phyloP scores from a whole-genome alignment of 306 rosid genomes.

The Vigna mungo region DNA sequence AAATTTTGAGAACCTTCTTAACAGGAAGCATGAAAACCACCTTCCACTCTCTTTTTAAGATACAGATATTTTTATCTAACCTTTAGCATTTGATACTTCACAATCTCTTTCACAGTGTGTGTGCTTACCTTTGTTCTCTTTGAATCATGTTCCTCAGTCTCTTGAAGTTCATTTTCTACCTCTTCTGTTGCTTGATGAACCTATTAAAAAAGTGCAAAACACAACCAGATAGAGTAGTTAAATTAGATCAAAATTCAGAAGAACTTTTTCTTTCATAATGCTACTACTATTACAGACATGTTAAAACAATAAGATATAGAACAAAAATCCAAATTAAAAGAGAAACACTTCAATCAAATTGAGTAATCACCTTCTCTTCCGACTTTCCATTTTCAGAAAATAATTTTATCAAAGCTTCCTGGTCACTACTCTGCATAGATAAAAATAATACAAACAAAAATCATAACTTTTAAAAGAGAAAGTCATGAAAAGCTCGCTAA shows the following conservation, averaged over 20 bases:
- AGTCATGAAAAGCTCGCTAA: background rate
- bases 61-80: background rate
- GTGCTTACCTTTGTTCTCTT: slow-evolving; percentile 29
- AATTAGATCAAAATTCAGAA: background rate
- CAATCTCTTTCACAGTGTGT: background rate
- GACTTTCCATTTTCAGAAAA: slow-evolving; percentile 50
- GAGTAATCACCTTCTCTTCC: slow-evolving; percentile 45
- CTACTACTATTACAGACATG: slow-evolving; percentile 10
- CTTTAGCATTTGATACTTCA: slow-evolving; percentile 22
- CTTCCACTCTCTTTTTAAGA: background rate
- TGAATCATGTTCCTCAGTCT: background rate
- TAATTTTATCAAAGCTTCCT: slow-evolving; percentile 69
- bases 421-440: slow-evolving; percentile 59
- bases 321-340: background rate
- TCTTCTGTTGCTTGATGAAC: slow-evolving; percentile 39
- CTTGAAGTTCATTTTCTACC: background rate
- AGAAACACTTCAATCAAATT: background rate
- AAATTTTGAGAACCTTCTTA: background rate
- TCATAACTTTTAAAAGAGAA: background rate
- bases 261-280: background rate
- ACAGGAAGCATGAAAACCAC: slow-evolving; percentile 4
- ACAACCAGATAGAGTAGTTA: background rate
- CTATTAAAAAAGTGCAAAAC: slow-evolving; percentile 47
- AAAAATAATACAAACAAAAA: background rate
- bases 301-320: background rate